Percentiles rank a stretch among this genome's conserved stretches.
Conservation (phyloP, 2,329 filamentous ascomycete genomes). For the Fonsecaea erecta region DNA sequence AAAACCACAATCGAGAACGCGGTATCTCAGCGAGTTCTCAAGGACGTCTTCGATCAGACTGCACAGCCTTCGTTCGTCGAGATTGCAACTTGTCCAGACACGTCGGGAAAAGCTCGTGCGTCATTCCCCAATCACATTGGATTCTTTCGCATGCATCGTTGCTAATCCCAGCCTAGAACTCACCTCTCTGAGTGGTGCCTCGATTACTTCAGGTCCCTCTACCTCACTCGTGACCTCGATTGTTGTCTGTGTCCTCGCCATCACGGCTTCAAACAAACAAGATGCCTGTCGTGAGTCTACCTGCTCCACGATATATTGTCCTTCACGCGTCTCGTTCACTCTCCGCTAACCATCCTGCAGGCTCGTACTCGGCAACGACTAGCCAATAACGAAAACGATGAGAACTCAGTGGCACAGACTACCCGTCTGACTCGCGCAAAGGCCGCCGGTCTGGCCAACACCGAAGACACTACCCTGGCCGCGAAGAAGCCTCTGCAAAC, state of each 20-base stretch:
- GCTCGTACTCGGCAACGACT: constrained; percentile 75
- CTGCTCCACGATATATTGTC: not conserved
- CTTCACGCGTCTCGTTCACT: constrained; percentile 26
- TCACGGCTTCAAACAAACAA: constrained; percentile 27
- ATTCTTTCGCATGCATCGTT: constrained; percentile 26
- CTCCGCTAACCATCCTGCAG: constrained; percentile 56
- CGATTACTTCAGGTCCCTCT: constrained; percentile 13
- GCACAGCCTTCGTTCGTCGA: constrained; percentile 15
- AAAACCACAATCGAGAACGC: not conserved
- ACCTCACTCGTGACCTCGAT: constrained; percentile 16
- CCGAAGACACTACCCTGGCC: constrained; percentile 63
- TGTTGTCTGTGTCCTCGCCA: constrained; percentile 16
- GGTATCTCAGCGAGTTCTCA: not conserved
- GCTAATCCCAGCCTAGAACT: constrained; percentile 21
- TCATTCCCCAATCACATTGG: constrained; percentile 36
- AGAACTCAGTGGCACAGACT: constrained; percentile 70
- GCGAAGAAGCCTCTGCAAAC: constrained; percentile 69
- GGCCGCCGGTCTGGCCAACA: constrained; percentile 67
- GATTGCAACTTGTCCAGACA: constrained; percentile 22
- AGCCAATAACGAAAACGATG: constrained; percentile 91
- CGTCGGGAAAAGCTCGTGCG: constrained; percentile 36
- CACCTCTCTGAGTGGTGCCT: constrained; percentile 15
- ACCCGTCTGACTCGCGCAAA: constrained; percentile 93
- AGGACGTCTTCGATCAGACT: constrained; percentile 1
- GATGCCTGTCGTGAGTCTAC: constrained; percentile 38